Percentiles rank a stretch among this genome's conserved stretches.
Evolutionary conservation across 2,329 filamentous ascomycete species (phyloP).

Genomic region (Trichophyton simii): DNA sequence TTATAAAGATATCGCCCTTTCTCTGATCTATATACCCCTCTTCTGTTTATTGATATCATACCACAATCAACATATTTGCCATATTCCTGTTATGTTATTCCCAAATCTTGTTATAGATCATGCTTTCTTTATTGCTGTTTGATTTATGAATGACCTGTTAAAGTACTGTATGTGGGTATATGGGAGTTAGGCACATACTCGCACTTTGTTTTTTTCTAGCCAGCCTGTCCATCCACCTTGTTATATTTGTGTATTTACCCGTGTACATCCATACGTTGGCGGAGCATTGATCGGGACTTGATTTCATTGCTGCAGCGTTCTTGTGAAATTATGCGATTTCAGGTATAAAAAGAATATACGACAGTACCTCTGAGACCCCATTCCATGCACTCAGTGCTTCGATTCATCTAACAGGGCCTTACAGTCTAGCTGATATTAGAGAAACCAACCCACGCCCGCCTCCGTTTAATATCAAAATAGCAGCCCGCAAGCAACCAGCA

Average conservation of each 20-base stretch:
- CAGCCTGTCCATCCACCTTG: background rate
- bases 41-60: background rate
- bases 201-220: background rate
- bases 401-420: too few relatives aligned
- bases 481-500: too few relatives aligned
- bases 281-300: slow-evolving; percentile 1
- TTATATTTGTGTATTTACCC: background rate
- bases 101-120: background rate
- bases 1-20: background rate
- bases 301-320: background rate
- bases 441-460: too few relatives aligned
- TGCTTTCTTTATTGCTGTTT: background rate
- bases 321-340: background rate
- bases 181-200: background rate
- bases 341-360: background rate
- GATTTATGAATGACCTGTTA: background rate
- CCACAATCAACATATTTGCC: background rate
- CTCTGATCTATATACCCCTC: background rate
- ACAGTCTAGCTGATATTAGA: too few relatives aligned
- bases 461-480: too few relatives aligned
- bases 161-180: background rate
- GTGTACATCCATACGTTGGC: background rate
- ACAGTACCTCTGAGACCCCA: background rate
- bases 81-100: background rate
- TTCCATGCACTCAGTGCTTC: too few relatives aligned